Evolutionary conservation across 495 filamentous ascomycete genomes (phyloP), one percentile per base, ranked within the genome.

Genomic region (Talaromyces nanjingensis): DNA sequence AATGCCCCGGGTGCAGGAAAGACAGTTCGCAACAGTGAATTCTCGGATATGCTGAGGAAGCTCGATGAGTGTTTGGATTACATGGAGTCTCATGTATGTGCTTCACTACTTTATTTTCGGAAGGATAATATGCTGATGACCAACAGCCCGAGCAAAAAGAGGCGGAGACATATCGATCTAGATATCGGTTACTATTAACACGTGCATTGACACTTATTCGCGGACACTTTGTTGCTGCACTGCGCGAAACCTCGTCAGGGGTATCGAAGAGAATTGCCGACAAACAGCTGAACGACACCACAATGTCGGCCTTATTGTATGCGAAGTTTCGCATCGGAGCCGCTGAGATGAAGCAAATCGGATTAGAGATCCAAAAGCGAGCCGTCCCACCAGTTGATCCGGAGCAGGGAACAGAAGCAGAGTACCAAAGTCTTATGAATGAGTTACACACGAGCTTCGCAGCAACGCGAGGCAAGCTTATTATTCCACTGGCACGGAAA

Each of bases 1-100:
- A 97, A 97, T 79, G 92, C 92, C 24, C 94, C 96, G 8, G 92
- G 92, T 14, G 91, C 92, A 22, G 86, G 88, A 33, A 92, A 87
- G 66, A 83, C 91, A 52, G 92, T 93, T 45, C 88, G 91, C 59
- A 87, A 86, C 64, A 85, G 87, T 67, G 89, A 87, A 62, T 98
- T 93, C 69, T 87, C 85, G 9, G 90, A 96, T 63, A 93, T 97
- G 81, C 76, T 98, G 25, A 77, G 83, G 29, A 93, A 88, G 62
- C 77, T 98, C 14, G 92, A 98, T 72, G 84, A 87, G 57, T 98
- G 94, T 72, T 82, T 98, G 67, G 90, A 86, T 56, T 96, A 96
- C 67, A 96, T 96, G 92, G 82, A 87, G 62, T 75, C 81, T 59
- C 90, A 96, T 77, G 90, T 92, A 67, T 72, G 88, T 81, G 54